Percentiles rank a stretch among this genome's conserved stretches.
Conservation (phyloP, 1,139 yeast genomes). For the Debaryomyces udenii region DNA sequence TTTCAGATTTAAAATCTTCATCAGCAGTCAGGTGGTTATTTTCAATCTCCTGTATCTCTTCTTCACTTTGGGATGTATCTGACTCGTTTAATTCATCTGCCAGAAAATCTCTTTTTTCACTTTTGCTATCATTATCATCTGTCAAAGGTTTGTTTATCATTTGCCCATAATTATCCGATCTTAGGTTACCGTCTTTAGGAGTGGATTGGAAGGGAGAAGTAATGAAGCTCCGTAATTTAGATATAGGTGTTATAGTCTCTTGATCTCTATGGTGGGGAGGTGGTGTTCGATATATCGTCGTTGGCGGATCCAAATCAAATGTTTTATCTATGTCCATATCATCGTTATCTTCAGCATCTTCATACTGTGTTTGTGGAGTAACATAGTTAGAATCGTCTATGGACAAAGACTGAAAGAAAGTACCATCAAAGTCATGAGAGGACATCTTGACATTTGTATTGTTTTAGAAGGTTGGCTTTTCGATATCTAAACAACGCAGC, state of each 20-base stretch:
- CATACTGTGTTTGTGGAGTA: constrained; percentile 4
- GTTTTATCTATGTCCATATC: constrained; percentile 10
- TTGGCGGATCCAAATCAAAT: constrained; percentile 7
- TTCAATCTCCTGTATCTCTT: constrained; percentile 11
- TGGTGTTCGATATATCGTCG: constrained; percentile 13
- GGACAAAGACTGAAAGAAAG: constrained; percentile 29
- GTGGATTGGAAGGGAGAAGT: constrained; percentile 15
- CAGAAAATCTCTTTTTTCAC: constrained; percentile 12
- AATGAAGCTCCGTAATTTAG: constrained; percentile 10
- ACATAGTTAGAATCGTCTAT: constrained; percentile 22
- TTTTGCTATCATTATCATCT: constrained; percentile 9
- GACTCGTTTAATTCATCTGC: constrained; percentile 1
- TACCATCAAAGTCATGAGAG: constrained; percentile 27
- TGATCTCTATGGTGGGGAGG: constrained; percentile 7
- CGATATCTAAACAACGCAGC: background rate
- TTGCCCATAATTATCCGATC: background rate
- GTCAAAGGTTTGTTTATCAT: background rate
- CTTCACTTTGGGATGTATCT: constrained; percentile 10
- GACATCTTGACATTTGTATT: constrained; percentile 6
- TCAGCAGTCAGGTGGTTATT: constrained; percentile 9
- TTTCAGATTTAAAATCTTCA: constrained; percentile 18
- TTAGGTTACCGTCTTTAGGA: constrained; percentile 7
- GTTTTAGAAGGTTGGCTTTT: too few relatives aligned
- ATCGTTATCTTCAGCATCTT: constrained; percentile 4
- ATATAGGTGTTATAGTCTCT: constrained; percentile 11